Evolutionary conservation across 305 asterid genomes (phyloP).

Genomic region (Fraxinus dipetala): DNA sequence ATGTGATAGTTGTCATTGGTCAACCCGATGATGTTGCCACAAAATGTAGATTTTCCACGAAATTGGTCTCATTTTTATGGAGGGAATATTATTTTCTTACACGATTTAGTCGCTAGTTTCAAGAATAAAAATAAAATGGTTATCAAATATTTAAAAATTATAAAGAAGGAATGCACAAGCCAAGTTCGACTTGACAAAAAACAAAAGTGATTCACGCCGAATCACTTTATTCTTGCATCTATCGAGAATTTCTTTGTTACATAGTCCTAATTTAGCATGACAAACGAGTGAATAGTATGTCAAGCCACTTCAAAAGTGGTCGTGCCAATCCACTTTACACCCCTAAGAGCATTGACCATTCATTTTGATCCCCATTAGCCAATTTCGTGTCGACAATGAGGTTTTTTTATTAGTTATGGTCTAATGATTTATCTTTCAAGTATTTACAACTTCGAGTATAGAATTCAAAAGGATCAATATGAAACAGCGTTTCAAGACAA

Average conservation of each 20-base stretch:
- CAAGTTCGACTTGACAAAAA: neutral
- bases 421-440: neutral
- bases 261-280: too few species aligned
- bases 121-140: too few species aligned
- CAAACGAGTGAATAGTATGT: neutral
- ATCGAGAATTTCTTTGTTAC: too few species aligned
- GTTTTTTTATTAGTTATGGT: too few species aligned
- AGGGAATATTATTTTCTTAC: too few species aligned
- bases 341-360: neutral
- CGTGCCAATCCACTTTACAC: neutral
- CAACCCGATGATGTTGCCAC: constrained; percentile 4
- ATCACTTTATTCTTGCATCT: too few species aligned
- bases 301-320: neutral
- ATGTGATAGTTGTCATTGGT: constrained; percentile 12
- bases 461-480: neutral
- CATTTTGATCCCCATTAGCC: neutral
- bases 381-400: neutral
- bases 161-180: neutral
- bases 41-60: too few species aligned
- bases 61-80: too few species aligned
- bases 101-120: too few species aligned
- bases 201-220: neutral
- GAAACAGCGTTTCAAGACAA: neutral
- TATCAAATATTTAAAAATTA: too few species aligned
- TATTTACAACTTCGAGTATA: neutral